These are phyloP conservation scores for Balakata baccata DNA, from an alignment of 345 rosid genomes.

Conservation along the genomic window DNA sequence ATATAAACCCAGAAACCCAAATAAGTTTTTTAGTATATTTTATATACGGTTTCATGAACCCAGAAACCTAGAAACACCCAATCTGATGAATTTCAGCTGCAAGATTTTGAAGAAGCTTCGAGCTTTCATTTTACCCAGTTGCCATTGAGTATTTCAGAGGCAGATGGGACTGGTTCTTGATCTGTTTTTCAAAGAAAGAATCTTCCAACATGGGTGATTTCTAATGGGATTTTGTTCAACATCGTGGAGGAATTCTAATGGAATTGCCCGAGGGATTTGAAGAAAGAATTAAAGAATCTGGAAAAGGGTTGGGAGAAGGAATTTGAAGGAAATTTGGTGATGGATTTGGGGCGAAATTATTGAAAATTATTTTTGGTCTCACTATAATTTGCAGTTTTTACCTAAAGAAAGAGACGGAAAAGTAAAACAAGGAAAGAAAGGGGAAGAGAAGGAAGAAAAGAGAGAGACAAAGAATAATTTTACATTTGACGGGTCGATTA, in stretches of 20 bases:
- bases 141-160: constrained; percentile 38
- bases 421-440: no score
- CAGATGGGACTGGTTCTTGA: constrained; percentile 50
- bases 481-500: no score
- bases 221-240: constrained; percentile 57
- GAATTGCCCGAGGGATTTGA: constrained; percentile 57
- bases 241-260: constrained; percentile 56
- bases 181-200: constrained; percentile 40
- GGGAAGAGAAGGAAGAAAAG: no score
- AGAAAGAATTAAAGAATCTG: constrained; percentile 31
- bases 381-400: no score
- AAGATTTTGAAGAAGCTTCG: constrained; percentile 54
- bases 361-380: no score
- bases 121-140: constrained; percentile 47
- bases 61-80: constrained; percentile 15
- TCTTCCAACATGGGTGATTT: constrained; percentile 42
- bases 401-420: no score
- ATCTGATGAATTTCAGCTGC: constrained; percentile 38
- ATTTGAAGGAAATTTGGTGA: no score
- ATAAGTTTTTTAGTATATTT: no score
- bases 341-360: no score
- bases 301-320: constrained; percentile 52
- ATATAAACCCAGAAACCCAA: no score
- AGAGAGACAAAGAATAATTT: no score
- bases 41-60: no score